phyloP scores from a whole-genome alignment of 805 yeast species.

The Teunomyces kruisii region DNA sequence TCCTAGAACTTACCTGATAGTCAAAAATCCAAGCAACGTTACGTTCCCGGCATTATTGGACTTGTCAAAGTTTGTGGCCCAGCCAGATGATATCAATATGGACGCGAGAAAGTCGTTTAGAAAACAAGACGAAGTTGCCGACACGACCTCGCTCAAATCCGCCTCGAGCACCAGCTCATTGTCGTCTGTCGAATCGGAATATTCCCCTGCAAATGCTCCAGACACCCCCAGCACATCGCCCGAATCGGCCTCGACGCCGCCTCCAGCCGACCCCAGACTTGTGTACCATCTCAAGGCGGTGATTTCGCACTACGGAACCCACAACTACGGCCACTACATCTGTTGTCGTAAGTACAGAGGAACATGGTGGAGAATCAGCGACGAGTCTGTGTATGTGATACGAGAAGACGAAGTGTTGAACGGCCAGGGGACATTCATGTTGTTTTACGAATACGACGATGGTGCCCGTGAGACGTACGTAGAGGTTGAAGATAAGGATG shows the following conservation, averaged over 20 bases:
- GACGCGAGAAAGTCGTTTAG: conserved; percentile 80
- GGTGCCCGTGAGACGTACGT: conserved; percentile 19
- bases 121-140: conserved; percentile 42
- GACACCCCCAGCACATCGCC: conserved; percentile 1
- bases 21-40: conserved; percentile 84
- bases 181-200: neutral
- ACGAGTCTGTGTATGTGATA: conserved; percentile 80
- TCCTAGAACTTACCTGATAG: conserved; percentile 75
- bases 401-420: conserved; percentile 76
- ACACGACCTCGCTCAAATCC: neutral
- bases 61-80: conserved; percentile 67
- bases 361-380: conserved; percentile 94
- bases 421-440: conserved; percentile 88
- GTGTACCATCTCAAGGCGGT: conserved; percentile 78
- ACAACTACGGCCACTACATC: conserved; percentile 96
- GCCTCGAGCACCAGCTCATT: conserved; percentile 1
- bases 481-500: conserved; percentile 10
- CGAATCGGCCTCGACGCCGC: neutral
- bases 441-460: conserved; percentile 69
- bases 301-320: conserved; percentile 92
- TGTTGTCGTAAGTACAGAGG: conserved; percentile 81
- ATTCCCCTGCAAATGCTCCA: conserved; percentile 1
- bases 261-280: conserved; percentile 38
- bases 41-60: conserved; percentile 69
- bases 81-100: conserved; percentile 65